Percentiles rank a stretch among this genome's conserved stretches.
These are phyloP conservation scores for Phaeolepiota aurea DNA, from an alignment of 768 basidiomycete genomes.

Conservation along the genomic window DNA sequence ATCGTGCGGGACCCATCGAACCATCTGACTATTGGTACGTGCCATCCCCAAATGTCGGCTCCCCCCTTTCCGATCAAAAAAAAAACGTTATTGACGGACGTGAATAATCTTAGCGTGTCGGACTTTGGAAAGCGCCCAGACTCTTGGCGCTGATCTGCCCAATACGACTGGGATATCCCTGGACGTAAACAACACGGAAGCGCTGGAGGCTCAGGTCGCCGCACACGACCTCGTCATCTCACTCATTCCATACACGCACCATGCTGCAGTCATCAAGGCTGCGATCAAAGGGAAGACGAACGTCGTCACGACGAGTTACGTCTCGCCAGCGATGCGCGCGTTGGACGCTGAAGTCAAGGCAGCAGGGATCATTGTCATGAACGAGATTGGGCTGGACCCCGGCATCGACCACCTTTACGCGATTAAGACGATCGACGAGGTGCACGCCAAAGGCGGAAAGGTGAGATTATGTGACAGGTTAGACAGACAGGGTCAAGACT, in stretches of 20 bases:
- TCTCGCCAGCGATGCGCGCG: slow-evolving; percentile 84
- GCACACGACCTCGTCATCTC: slow-evolving; percentile 92
- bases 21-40: slow-evolving; percentile 74
- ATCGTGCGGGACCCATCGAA: slow-evolving; percentile 76
- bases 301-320: slow-evolving; percentile 94
- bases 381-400: slow-evolving; percentile 96
- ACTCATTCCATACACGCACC: slow-evolving; percentile 92
- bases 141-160: slow-evolving; percentile 59
- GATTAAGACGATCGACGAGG: slow-evolving; percentile 88
- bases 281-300: slow-evolving; percentile 85
- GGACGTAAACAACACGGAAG: slow-evolving; percentile 64
- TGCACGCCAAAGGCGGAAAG: slow-evolving; percentile 93
- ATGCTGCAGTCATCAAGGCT: slow-evolving; percentile 83
- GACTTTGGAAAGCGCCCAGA: slow-evolving; percentile 69
- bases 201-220: slow-evolving; percentile 75
- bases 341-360: slow-evolving; percentile 73
- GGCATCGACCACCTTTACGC: slow-evolving; percentile 94
- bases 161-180: slow-evolving; percentile 70
- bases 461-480: slow-evolving; percentile 24
- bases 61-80: not conserved
- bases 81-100: slow-evolving; percentile 1
- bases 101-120: slow-evolving; percentile 77
- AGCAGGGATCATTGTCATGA: slow-evolving; percentile 91
- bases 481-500: not conserved
- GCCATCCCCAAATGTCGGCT: not conserved